These are phyloP conservation scores for Aspergillus latus DNA, from an alignment of 2,329 filamentous ascomycete species.

Conservation along the genomic window DNA sequence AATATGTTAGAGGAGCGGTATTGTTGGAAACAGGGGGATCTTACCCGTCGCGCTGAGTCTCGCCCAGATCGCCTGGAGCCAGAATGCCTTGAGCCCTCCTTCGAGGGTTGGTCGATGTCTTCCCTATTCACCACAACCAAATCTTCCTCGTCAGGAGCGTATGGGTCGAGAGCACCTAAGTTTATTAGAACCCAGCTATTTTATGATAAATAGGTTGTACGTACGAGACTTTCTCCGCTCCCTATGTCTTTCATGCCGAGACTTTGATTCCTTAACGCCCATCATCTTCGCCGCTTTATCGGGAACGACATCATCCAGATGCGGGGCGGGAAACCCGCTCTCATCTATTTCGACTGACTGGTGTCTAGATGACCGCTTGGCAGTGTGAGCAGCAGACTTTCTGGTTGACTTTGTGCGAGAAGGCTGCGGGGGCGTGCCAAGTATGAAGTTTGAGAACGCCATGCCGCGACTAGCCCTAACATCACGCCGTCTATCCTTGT, in stretches of 20 bases:
- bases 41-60: constrained; percentile 42
- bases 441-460: constrained; percentile 62
- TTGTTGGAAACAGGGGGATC: neutral
- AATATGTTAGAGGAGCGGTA: neutral
- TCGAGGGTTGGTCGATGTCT: constrained; percentile 35
- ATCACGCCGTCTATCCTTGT: constrained; percentile 60
- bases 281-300: constrained; percentile 78
- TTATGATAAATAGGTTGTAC: neutral
- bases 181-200: neutral
- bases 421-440: constrained; percentile 61
- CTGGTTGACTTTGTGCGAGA: constrained; percentile 66
- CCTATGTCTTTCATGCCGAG: constrained; percentile 47
- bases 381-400: constrained; percentile 57
- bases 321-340: constrained; percentile 67
- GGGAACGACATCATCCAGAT: constrained; percentile 68
- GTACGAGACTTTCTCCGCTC: constrained; percentile 51
- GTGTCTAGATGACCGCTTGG: constrained; percentile 60
- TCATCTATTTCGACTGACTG: constrained; percentile 65
- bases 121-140: constrained; percentile 59
- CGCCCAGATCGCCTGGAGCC: constrained; percentile 32
- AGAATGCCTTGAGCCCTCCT: constrained; percentile 32
- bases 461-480: constrained; percentile 58
- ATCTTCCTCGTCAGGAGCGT: constrained; percentile 65
- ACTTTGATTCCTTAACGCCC: constrained; percentile 55
- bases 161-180: constrained; percentile 53